A percentile compares a stretch with the other conserved stretches of the same genome.
Evolutionary conservation across 768 basidiomycete species (phyloP).

Genomic region (Boletus pseudo-olivaceus): DNA sequence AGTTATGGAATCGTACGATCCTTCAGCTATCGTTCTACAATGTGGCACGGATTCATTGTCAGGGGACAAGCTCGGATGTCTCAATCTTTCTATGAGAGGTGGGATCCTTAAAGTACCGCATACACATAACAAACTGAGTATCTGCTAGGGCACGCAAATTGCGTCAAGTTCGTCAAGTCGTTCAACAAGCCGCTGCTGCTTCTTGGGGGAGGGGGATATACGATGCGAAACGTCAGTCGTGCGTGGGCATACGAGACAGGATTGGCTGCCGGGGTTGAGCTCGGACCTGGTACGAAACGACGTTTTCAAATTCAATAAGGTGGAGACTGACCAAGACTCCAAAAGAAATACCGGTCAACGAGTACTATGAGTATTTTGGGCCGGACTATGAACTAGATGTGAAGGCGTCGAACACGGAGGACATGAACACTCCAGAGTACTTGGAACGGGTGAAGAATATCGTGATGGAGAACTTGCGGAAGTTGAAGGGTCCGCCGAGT

Average conservation of each 20-base stretch:
- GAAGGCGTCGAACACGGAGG: constrained; percentile 90
- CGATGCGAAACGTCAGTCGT: constrained; percentile 95
- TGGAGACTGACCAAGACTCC: constrained; percentile 1
- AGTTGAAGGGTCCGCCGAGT: constrained; percentile 84
- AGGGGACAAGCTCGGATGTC: constrained; percentile 92
- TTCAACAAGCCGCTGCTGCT: constrained; percentile 93
- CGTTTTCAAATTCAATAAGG: neutral
- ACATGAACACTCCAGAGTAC: constrained; percentile 90
- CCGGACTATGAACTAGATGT: constrained; percentile 97
- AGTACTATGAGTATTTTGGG: constrained; percentile 99
- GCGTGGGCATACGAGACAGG: constrained; percentile 99
- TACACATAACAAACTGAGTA: neutral
- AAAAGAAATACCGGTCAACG: constrained; percentile 95
- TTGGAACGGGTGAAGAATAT: constrained; percentile 90
- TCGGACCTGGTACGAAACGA: constrained; percentile 62
- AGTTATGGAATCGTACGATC: constrained; percentile 93
- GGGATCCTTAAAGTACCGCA: neutral
- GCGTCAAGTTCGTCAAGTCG: constrained; percentile 94
- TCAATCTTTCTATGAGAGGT: constrained; percentile 97
- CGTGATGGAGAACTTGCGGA: constrained; percentile 86
- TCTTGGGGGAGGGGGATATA: constrained; percentile 97
- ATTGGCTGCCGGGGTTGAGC: constrained; percentile 93
- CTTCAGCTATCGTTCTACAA: constrained; percentile 93
- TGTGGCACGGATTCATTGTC: constrained; percentile 97
- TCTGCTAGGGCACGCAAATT: constrained; percentile 84